These are phyloP conservation scores for Carex pumila DNA, from an alignment of 176 grass and related monocot species.

Conservation along the genomic window DNA sequence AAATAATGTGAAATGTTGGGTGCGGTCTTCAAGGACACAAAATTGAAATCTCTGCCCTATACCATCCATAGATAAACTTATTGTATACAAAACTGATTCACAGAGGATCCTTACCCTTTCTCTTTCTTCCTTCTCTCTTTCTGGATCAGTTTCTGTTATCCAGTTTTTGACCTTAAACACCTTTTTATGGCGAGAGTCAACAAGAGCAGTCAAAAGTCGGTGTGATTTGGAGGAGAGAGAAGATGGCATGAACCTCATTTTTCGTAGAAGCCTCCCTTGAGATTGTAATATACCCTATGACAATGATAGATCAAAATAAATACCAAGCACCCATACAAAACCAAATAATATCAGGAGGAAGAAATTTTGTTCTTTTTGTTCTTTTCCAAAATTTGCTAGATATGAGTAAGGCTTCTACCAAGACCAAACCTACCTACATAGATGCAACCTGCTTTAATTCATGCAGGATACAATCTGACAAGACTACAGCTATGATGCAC, in stretches of 20 bases:
- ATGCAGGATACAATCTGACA: not conserved
- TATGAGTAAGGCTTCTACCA: not conserved
- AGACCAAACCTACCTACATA: not conserved
- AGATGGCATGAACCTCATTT: slow-evolving; percentile 99
- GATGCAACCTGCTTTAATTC: not conserved
- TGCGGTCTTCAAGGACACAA: not conserved
- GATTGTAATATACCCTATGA: slow-evolving; percentile 90
- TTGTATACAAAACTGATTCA: not conserved
- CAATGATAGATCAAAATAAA: slow-evolving; percentile 25
- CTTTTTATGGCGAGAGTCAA: slow-evolving; percentile 96
- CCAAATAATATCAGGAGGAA: not conserved
- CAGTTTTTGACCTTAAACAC: slow-evolving; percentile 94
- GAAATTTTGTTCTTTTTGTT: not conserved
- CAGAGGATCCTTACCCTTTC: slow-evolving; percentile 57
- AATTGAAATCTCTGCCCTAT: not conserved
- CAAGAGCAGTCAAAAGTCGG: slow-evolving; percentile 80
- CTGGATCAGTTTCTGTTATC: slow-evolving; percentile 79
- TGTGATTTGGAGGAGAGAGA: slow-evolving; percentile 91
- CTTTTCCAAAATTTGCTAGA: not conserved
- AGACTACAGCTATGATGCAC: not conserved
- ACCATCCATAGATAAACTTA: not conserved
- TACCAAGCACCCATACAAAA: not conserved
- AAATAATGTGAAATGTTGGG: not conserved
- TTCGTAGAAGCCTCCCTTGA: slow-evolving; percentile 82
- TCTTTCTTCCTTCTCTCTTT: slow-evolving; percentile 72